A percentile compares a stretch with the other conserved stretches of the same genome.
Evolutionary conservation across 1,284 basidiomycete species (phyloP).

Genomic region (Puccinia polysora): DNA sequence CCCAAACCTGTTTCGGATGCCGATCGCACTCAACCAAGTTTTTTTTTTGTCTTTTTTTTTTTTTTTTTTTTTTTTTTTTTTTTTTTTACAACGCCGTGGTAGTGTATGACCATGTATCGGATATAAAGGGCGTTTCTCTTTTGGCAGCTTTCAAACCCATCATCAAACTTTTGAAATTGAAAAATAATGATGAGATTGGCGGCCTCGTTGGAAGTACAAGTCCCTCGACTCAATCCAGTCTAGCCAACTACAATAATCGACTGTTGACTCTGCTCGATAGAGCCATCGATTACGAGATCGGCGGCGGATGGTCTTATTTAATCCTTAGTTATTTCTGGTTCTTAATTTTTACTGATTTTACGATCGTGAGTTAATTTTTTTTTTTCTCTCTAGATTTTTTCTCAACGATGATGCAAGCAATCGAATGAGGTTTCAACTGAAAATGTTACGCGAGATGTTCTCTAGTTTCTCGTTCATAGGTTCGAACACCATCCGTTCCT

Average conservation of each 20-base stretch:
- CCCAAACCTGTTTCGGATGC: too few relatives aligned
- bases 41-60: too few relatives aligned
- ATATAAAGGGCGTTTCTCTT: slow-evolving; percentile 4
- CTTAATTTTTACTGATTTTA: slow-evolving; percentile 83
- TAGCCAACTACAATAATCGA: neutral
- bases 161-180: slow-evolving; percentile 6
- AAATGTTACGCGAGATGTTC: neutral
- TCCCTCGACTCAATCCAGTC: too few relatives aligned
- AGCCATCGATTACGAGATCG: neutral
- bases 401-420: neutral
- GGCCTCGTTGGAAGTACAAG: too few relatives aligned
- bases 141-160: slow-evolving; percentile 1
- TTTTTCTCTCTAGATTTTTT: neutral
- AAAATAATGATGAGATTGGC: neutral
- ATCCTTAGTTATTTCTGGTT: slow-evolving; percentile 57
- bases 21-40: too few relatives aligned
- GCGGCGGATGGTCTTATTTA: slow-evolving; percentile 50
- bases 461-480: slow-evolving; percentile 83
- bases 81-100: slow-evolving; percentile 57
- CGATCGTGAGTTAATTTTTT: slow-evolving; percentile 57
- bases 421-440: too few relatives aligned
- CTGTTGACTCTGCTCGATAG: neutral
- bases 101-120: slow-evolving; percentile 17
- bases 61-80: slow-evolving; percentile 54
- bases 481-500: slow-evolving; percentile 76